Base-by-base conservation (phyloP, 805 yeast genomes). In the Saturnispora halmiae region DNA sequence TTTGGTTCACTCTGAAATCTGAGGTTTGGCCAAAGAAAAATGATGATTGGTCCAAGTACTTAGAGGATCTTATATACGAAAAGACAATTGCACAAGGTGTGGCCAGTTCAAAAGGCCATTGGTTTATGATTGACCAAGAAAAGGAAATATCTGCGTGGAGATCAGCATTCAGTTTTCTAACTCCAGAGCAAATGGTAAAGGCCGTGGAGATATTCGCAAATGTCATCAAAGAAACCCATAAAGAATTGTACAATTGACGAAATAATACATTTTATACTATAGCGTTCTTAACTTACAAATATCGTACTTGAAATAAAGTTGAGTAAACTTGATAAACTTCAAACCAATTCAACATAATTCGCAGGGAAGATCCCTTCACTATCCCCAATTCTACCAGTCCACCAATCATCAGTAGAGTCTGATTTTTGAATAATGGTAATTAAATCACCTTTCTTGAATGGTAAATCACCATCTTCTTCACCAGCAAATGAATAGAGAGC, bases 301-400 rank as follows among this genome's bases (percentile, higher is more conserved):
- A 7, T 4, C 9, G 14, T 27, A 27, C 14, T 27, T 10, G 5
- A 27, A 27, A 13, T 14, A 11, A 9, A 9, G 5, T 5, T 6
- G 9, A 13, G 25, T 22, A 34, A 22, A 22, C 21, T 13, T 15
- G 22, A 19, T 29, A 5, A 18, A 29, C 4, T 26, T 38, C 56
- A 80, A 40, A 77, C 73, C 52, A 88, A 62, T 57, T 88, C 94
- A 32, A 90, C 96, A 56, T 90, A 90, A 59, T 90, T 90, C 2
- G 98, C 98, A 8, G 98, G 98, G 72, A 90, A 90, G 18, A 88
- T 88, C 32, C 98, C 98, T 52, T 84, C 85, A 46, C 64, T 64
- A 10, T 94, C 90, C 50, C 82, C 83, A 41, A 77, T 66, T 57
- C 82, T 77, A 21, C 98, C 98, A 0, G 96, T 86, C 98, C 98